A percentile compares a stretch with the other conserved stretches of the same genome.
Conservation (phyloP, 1,284 basidiomycete species). For the Cystobasidium pallidum region DNA sequence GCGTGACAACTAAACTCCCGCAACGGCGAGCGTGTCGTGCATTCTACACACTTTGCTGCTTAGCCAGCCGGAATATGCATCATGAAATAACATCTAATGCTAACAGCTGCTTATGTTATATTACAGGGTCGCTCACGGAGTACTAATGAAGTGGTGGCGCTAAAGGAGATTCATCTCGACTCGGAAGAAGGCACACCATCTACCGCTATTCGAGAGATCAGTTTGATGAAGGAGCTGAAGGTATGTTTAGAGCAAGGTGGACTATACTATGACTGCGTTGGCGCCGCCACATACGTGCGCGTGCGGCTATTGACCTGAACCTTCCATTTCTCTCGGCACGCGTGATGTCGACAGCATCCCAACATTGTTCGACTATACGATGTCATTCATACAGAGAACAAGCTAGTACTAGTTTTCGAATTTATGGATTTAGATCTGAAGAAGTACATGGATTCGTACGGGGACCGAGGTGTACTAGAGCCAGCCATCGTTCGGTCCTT, state of each 20-base stretch:
- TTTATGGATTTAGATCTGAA: slow-evolving; percentile 98
- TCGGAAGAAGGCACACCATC: slow-evolving; percentile 93
- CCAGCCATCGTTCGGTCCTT: slow-evolving; percentile 92
- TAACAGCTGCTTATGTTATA: neutral
- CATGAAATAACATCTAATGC: too few relatives aligned
- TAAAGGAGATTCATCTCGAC: slow-evolving; percentile 69
- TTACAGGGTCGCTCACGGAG: slow-evolving; percentile 62
- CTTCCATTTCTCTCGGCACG: neutral
- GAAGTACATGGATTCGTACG: slow-evolving; percentile 99
- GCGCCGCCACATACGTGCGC: too few relatives aligned
- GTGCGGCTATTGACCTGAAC: too few relatives aligned
- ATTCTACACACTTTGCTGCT: neutral
- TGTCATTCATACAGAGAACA: slow-evolving; percentile 97
- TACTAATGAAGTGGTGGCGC: slow-evolving; percentile 83
- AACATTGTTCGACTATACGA: slow-evolving; percentile 96
- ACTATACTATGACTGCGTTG: too few relatives aligned
- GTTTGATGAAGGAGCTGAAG: slow-evolving; percentile 94
- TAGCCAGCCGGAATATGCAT: neutral
- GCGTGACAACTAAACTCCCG: neutral
- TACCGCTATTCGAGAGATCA: slow-evolving; percentile 92
- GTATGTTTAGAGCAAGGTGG: neutral
- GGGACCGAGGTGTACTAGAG: slow-evolving; percentile 91
- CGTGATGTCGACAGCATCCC: slow-evolving; percentile 63
- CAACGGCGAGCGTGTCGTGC: neutral
- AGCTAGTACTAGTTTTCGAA: slow-evolving; percentile 98